These are phyloP conservation scores for Chiua sp. DNA, from an alignment of 1,284 basidiomycete species.

Conservation along the genomic window DNA sequence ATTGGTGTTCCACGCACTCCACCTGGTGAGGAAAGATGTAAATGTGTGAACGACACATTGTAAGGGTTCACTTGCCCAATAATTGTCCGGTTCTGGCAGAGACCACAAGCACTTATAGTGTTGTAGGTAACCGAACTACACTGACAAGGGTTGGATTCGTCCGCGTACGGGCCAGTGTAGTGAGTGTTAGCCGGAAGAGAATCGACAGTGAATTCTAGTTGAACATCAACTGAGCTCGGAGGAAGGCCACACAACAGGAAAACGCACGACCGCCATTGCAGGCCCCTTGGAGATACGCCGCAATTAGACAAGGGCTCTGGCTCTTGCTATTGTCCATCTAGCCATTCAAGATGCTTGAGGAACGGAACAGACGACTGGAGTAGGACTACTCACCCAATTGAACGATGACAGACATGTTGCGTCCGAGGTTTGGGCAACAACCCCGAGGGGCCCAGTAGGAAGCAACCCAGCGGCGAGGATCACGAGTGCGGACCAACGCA, in stretches of 20 bases:
- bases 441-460: slow-evolving; percentile 10
- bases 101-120: slow-evolving; percentile 38
- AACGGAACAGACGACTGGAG: background rate
- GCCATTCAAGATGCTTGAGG: background rate
- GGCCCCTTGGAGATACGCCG: slow-evolving; percentile 37
- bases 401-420: slow-evolving; percentile 26
- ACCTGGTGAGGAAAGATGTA: slow-evolving; percentile 26
- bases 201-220: slow-evolving; percentile 28
- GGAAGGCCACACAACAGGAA: background rate
- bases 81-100: slow-evolving; percentile 36
- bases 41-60: background rate
- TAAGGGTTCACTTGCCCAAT: slow-evolving; percentile 16
- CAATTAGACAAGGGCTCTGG: slow-evolving; percentile 42
- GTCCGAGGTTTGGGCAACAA: slow-evolving; percentile 25
- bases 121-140: slow-evolving; percentile 42
- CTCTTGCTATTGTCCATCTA: slow-evolving; percentile 39
- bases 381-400: slow-evolving; percentile 27
- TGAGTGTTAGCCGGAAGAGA: slow-evolving; percentile 15
- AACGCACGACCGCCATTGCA: slow-evolving; percentile 38
- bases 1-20: slow-evolving; percentile 33
- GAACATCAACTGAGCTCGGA: slow-evolving; percentile 3
- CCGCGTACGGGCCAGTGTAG: slow-evolving; percentile 31
- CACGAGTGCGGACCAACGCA: slow-evolving; percentile 18
- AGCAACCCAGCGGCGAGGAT: slow-evolving; percentile 23
- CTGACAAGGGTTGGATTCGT: slow-evolving; percentile 27